Evolutionary conservation across 345 rosid genomes (phyloP), one percentile per base, ranked within the genome.

Genomic region (Chamaenerion angustifolium): DNA sequence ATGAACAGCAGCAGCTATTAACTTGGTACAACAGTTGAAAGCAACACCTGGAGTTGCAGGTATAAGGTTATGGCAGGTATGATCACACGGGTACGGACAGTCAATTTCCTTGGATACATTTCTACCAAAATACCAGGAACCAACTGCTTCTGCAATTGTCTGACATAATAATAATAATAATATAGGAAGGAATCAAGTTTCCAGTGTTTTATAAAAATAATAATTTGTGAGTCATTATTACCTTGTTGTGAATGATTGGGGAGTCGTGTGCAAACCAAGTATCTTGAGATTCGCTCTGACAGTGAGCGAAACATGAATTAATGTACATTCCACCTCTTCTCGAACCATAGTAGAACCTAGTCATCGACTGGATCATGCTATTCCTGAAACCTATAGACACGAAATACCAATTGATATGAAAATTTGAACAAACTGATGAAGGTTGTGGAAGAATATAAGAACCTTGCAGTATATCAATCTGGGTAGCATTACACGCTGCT

Each of bases 281-380:
- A 48, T 77, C 85, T 41, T 87, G 84, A 11, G 63, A 52, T 73
- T 90, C 89, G 54, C 96, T 87, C 65, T 92, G 96, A 64, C 98
- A 92, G 75, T 92, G 98, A 71, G 87, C 89, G 49, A 92, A 87
- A 65, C 96, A 92, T 11, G 98, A 82, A 58, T 87, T 84, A 72
- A 92, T 71, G 58, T 75, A 92, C 89, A 87, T 78, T 16, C 96
- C 98, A 11, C 77, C 87, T 49, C 68, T 57, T 11, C 46, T 55
- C 10, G 89, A 76, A 57, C 59, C 37, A 48, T 16, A 66, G 18
- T 58, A 61, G 62, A 82, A 84, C n/a, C 57, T 51, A 45, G 50
- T 43, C 31, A 84, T 47, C 13, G 85, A 78, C 50, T 16, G 57
- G 51, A 92, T 61, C 98, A 92, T 87, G 58, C 78, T 79, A 16